Conservation (phyloP, 768 basidiomycete genomes). For the Russula sp. region DNA sequence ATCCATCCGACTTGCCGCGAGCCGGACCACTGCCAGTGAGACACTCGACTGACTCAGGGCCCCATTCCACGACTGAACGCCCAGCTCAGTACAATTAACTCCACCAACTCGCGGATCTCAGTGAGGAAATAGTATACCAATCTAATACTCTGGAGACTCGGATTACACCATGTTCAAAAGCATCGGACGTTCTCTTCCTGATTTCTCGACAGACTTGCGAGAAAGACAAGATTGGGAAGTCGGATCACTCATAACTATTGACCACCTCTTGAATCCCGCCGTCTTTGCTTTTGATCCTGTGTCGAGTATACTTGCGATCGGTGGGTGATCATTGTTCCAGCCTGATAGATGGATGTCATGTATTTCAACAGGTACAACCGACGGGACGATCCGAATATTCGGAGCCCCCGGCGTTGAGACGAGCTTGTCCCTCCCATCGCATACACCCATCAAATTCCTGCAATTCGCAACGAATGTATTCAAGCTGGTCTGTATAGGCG, state of each 20-base stretch:
- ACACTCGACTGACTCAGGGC: no score
- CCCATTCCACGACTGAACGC: background rate
- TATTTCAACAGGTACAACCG: conserved; percentile 46
- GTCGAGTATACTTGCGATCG: conserved; percentile 54
- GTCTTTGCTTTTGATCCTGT: conserved; percentile 55
- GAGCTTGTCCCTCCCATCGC: conserved; percentile 39
- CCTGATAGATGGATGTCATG: background rate
- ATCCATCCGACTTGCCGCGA: background rate
- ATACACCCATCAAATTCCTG: conserved; percentile 49
- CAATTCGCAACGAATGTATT: conserved; percentile 51
- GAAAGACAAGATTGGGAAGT: conserved; percentile 56
- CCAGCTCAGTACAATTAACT: background rate
- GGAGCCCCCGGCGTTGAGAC: conserved; percentile 65
- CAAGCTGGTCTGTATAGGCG: conserved; percentile 60
- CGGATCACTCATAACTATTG: conserved; percentile 42
- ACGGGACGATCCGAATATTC: conserved; percentile 58
- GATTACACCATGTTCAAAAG: conserved; percentile 15
- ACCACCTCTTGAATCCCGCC: conserved; percentile 46
- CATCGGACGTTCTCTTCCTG: conserved; percentile 32
- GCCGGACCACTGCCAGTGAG: background rate
- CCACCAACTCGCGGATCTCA: background rate
- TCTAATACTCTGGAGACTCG: background rate
- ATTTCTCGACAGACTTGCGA: conserved; percentile 52
- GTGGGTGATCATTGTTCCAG: conserved; percentile 31
- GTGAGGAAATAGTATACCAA: background rate